Conservation (phyloP, 2,329 filamentous ascomycete species). For the Neonectria magnoliae region DNA sequence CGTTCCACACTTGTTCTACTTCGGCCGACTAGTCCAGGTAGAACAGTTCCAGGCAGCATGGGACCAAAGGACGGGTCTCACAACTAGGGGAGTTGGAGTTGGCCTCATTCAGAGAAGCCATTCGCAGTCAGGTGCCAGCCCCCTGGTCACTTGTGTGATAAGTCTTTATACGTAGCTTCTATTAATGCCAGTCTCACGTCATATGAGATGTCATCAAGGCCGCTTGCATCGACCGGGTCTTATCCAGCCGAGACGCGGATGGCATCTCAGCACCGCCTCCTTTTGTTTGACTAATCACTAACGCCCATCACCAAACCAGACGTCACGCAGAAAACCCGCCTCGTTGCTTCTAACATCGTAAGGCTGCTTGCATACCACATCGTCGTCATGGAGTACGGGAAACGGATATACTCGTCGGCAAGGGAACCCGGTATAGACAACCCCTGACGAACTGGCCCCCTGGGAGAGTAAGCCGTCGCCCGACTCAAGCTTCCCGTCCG, state of each 20-base stretch:
- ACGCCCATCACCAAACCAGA: neutral
- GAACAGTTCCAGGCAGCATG: neutral
- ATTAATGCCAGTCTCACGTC: conserved; percentile 7
- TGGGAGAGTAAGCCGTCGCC: neutral
- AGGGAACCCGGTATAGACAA: neutral
- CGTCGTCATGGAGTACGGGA: neutral
- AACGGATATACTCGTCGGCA: neutral
- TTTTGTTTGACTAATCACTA: neutral
- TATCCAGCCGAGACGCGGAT: neutral
- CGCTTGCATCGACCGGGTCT: neutral
- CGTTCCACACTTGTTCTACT: neutral
- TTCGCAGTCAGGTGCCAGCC: neutral
- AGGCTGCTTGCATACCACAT: neutral
- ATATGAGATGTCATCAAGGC: neutral
- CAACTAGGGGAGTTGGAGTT: neutral
- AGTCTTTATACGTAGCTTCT: neutral
- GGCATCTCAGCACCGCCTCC: neutral
- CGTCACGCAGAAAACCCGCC: neutral
- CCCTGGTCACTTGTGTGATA: neutral
- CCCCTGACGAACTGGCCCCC: neutral
- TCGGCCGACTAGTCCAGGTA: neutral
- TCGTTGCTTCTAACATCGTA: neutral
- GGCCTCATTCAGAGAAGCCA: neutral
- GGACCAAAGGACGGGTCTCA: neutral
- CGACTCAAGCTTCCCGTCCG: neutral